Evolutionary conservation across 805 yeast species (phyloP).

Genomic region (Starmerella stigmatis): DNA sequence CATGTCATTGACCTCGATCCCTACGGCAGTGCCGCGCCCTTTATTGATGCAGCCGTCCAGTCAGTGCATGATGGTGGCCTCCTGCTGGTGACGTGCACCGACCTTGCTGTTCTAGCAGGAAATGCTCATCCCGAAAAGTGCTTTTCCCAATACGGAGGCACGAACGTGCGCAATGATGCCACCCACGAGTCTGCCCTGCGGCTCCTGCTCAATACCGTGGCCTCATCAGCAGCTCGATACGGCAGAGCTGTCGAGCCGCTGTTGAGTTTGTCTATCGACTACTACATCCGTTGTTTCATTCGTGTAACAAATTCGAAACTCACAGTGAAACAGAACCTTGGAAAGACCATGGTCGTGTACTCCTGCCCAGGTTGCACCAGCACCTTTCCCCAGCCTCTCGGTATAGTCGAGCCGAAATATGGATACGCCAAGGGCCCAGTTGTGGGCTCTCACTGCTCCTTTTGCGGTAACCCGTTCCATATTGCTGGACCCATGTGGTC

Average conservation of each 20-base stretch:
- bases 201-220: constrained; percentile 64
- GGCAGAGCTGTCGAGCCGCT: constrained; percentile 81
- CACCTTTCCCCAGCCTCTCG: constrained; percentile 60
- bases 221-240: constrained; percentile 79
- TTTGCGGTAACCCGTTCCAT: constrained; percentile 61
- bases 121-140: constrained; percentile 95
- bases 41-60: constrained; percentile 83
- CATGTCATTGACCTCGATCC: constrained; percentile 94
- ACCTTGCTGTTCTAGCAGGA: constrained; percentile 90
- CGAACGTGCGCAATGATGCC: constrained; percentile 71
- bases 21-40: constrained; percentile 95
- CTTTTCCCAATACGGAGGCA: constrained; percentile 89
- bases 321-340: constrained; percentile 66
- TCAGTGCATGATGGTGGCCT: constrained; percentile 75
- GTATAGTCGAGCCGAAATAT: constrained; percentile 46
- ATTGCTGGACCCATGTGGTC: constrained; percentile 97
- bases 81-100: constrained; percentile 88
- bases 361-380: constrained; percentile 85
- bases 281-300: constrained; percentile 78
- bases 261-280: constrained; percentile 77
- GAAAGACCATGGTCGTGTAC: constrained; percentile 65
- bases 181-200: constrained; percentile 91
- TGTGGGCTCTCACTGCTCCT: constrained; percentile 50
- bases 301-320: constrained; percentile 68
- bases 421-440: constrained; percentile 58